Evolutionary conservation across 768 basidiomycete genomes (phyloP).

Genomic region (Leccinum uliginosum): DNA sequence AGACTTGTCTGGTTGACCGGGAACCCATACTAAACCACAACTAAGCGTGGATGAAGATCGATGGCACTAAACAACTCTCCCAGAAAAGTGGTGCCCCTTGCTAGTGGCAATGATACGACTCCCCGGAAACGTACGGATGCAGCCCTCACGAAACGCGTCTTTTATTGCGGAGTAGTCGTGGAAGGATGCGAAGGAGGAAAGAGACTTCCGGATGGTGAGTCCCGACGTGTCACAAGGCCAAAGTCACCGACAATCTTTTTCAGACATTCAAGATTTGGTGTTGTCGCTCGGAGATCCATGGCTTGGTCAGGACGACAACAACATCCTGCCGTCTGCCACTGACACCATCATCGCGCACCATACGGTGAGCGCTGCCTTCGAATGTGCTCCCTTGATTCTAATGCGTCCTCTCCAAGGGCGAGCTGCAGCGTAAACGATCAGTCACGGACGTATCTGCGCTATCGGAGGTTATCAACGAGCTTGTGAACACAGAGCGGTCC

Average conservation of each 20-base stretch:
- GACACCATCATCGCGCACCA: slow-evolving; percentile 35
- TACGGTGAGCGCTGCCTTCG: slow-evolving; percentile 37
- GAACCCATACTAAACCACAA: not conserved
- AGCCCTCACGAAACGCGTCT: slow-evolving; percentile 69
- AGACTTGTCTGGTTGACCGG: not conserved
- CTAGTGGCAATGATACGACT: slow-evolving; percentile 60
- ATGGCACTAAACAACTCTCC: slow-evolving; percentile 72
- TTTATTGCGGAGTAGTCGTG: slow-evolving; percentile 87
- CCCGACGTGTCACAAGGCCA: not conserved
- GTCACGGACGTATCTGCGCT: slow-evolving; percentile 64
- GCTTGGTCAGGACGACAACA: slow-evolving; percentile 44
- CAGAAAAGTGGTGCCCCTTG: slow-evolving; percentile 67
- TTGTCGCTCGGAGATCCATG: slow-evolving; percentile 71
- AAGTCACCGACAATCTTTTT: slow-evolving; percentile 9
- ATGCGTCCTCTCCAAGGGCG: slow-evolving; percentile 17
- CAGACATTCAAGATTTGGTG: slow-evolving; percentile 78
- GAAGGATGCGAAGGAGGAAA: slow-evolving; percentile 74
- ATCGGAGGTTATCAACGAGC: slow-evolving; percentile 74
- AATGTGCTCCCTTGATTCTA: slow-evolving; percentile 5
- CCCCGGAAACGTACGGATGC: slow-evolving; percentile 37
- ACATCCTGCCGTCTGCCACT: slow-evolving; percentile 42
- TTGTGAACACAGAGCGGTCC: slow-evolving; percentile 83
- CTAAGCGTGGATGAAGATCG: slow-evolving; percentile 16
- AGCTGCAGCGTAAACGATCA: slow-evolving; percentile 46
- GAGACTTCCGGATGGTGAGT: slow-evolving; percentile 62